phyloP scores from a whole-genome alignment of 345 rosid genomes.

The Punica granatum region DNA sequence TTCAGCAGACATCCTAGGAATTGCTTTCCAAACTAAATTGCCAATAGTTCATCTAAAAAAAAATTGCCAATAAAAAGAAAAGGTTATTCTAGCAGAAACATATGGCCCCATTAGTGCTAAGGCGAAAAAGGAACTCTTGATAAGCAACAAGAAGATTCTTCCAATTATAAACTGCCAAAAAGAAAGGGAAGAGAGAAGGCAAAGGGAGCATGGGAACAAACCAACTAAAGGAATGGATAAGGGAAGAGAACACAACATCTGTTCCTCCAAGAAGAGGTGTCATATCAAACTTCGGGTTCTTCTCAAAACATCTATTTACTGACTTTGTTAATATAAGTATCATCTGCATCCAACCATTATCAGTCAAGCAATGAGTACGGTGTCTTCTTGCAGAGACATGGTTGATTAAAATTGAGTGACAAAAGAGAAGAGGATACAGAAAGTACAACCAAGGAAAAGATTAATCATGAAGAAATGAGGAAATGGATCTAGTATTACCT shows the following conservation, averaged over 20 bases:
- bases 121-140: background rate
- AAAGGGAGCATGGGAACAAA: constrained; percentile 31
- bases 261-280: constrained; percentile 99
- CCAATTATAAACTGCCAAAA: background rate
- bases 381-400: constrained; percentile 4
- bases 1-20: background rate
- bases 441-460: background rate
- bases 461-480: background rate
- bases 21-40: background rate
- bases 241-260: constrained; percentile 94
- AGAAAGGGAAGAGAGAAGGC: background rate
- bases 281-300: constrained; percentile 98
- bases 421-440: background rate
- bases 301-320: constrained; percentile 89
- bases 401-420: background rate
- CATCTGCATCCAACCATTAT: constrained; percentile 59
- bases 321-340: constrained; percentile 93
- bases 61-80: background rate
- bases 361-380: constrained; percentile 12
- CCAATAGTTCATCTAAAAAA: background rate
- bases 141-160: background rate
- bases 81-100: background rate
- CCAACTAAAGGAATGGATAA: constrained; percentile 95
- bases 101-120: background rate
- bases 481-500: constrained; percentile 43